These are phyloP conservation scores for Debaryomyces castellii DNA, from an alignment of 805 yeast genomes.

Conservation along the genomic window DNA sequence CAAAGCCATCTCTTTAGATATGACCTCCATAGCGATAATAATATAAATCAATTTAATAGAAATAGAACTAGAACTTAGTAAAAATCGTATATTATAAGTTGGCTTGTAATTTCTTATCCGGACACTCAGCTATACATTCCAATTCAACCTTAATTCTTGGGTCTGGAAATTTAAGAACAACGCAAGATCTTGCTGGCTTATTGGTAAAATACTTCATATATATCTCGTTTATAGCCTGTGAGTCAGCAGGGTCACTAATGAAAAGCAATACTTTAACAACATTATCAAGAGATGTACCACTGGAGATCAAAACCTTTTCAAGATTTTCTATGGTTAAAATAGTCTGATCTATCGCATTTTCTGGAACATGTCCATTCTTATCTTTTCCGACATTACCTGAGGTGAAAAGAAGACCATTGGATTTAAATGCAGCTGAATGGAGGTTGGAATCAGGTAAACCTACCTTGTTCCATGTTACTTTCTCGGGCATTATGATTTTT, in stretches of 20 bases:
- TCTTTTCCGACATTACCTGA: conserved; percentile 22
- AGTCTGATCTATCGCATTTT: conserved; percentile 31
- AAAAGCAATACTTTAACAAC: conserved; percentile 50
- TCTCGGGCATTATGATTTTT: no score
- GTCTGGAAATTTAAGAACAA: conserved; percentile 49
- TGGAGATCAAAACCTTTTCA: conserved; percentile 33
- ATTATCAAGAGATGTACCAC: conserved; percentile 44
- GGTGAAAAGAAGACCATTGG: conserved; percentile 16
- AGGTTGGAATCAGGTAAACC: no score
- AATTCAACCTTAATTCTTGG: conserved; percentile 45
- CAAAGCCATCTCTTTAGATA: neutral
- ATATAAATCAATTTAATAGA: no score
- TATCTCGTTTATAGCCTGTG: conserved; percentile 39
- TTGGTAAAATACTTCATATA: conserved; percentile 43
- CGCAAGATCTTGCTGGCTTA: conserved; percentile 50
- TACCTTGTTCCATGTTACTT: no score
- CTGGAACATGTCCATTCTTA: conserved; percentile 9
- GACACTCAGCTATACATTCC: conserved; percentile 40
- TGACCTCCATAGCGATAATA: no score
- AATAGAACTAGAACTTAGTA: no score
- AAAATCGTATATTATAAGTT: no score
- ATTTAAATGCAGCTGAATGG: conserved; percentile 8
- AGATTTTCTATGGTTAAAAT: conserved; percentile 40
- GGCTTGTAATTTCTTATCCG: no score
- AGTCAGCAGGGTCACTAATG: conserved; percentile 39